phyloP scores from a whole-genome alignment of 2,329 filamentous ascomycete species.

The Malbranchea zuffiana region DNA sequence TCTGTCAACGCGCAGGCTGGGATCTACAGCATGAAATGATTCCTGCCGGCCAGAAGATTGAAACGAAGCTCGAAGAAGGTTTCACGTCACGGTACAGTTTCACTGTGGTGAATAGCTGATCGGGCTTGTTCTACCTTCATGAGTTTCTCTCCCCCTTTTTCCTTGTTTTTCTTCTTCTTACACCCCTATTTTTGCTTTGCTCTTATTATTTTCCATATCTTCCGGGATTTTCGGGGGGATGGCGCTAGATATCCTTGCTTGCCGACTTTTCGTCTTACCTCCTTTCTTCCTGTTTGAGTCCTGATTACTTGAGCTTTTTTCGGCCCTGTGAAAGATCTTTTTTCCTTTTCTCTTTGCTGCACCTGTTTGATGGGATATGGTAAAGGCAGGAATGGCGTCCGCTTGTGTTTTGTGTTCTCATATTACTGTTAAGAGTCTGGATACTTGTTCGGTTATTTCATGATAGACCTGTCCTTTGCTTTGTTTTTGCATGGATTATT shows the following conservation, averaged over 20 bases:
- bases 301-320: no score
- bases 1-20: slow-evolving; percentile 76
- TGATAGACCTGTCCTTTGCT: no score
- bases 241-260: not conserved
- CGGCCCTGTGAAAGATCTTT: no score
- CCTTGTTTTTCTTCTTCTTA: slow-evolving; percentile 11
- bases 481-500: no score
- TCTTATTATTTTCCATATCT: slow-evolving; percentile 11
- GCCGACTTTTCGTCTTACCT: not conserved
- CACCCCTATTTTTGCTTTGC: slow-evolving; percentile 12
- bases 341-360: no score
- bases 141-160: no score
- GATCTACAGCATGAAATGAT: slow-evolving; percentile 72
- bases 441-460: no score
- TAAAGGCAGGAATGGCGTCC: no score
- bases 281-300: no score
- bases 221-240: slow-evolving; percentile 1
- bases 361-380: no score
- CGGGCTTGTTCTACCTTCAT: slow-evolving; percentile 10
- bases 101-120: slow-evolving; percentile 21
- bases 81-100: slow-evolving; percentile 36
- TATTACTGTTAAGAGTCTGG: no score
- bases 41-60: slow-evolving; percentile 51
- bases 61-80: slow-evolving; percentile 43
- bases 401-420: no score